Base-by-base conservation (phyloP, 2,329 filamentous ascomycete species). In the Diaporthe citrichinensis region DNA sequence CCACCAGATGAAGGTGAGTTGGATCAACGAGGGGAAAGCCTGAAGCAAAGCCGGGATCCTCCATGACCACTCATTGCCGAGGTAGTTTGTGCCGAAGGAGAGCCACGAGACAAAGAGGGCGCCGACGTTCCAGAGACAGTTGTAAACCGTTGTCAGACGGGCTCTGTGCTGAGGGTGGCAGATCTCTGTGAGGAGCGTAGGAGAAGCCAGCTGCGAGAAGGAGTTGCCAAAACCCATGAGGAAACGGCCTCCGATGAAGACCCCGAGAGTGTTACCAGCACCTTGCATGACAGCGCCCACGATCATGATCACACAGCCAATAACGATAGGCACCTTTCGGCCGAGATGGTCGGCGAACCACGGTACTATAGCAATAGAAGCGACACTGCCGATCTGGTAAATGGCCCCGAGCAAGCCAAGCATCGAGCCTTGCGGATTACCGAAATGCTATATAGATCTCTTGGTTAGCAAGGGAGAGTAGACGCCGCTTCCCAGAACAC, bases 381-480 rank as follows among this genome's bases (percentile, higher is more conserved):
- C 82, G 76, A 92, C 86, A 74, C 88, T 89, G 61, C 90, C 90
- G 55, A 92, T 87, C 78, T 90, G 90, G 82, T 92, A 92, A 77
- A 90, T 87, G 10, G 90, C 89, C 14, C 87, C 88, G 4, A 92
- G 84, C 44, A 92, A 85, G 71, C 91, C 91, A 10, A 87, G 82
- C 81, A 82, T 78, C 76, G 83, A 80, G 78, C 87, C 81, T 80
- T 86, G 55, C 0, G 85, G 89, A 74, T 88, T 68, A 41, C 84
- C 82, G 78, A 91, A 91, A 80, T 86, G 87, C 74, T 75, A 8
- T 23, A 39, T 0, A n/a, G n/a, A 23, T n/a, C 8, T 3, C 4
- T 7, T n/a, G 17, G 14, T 68, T 57, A 71, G 65, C 14, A 9
- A n/a, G 12, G 15, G 44, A 8, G 12, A 9, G 15, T 3, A 15